Evolutionary conservation across 2,329 filamentous ascomycete species (phyloP).

Genomic region (Proliferodiscus dingleyae): DNA sequence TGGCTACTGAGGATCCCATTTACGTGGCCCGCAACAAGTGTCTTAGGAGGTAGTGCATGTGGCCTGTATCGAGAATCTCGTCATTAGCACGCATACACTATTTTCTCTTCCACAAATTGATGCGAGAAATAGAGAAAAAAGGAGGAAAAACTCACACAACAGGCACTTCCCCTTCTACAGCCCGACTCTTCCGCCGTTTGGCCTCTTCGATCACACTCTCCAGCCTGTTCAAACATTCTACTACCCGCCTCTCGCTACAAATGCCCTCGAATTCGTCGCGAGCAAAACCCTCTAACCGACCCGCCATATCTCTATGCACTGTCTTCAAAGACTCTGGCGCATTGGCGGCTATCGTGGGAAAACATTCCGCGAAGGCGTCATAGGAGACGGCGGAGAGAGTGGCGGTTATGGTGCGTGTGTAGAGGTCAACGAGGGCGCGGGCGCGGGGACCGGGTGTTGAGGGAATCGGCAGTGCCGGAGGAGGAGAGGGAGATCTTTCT

Average conservation of each 20-base stretch:
- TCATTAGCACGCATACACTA: no score
- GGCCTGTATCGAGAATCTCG: neutral
- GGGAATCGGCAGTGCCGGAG: slow-evolving; percentile 21
- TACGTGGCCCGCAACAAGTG: slow-evolving; percentile 49
- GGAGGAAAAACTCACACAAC: slow-evolving; percentile 21
- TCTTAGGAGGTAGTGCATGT: slow-evolving; percentile 39
- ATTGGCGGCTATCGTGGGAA: slow-evolving; percentile 51
- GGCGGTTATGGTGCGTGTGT: slow-evolving; percentile 45
- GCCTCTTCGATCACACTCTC: neutral
- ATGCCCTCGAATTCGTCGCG: slow-evolving; percentile 1
- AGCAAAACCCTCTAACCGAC: slow-evolving; percentile 49
- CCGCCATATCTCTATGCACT: slow-evolving; percentile 55
- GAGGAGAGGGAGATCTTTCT: slow-evolving; percentile 12
- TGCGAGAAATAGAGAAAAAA: neutral
- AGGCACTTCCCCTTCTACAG: slow-evolving; percentile 16
- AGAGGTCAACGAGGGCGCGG: slow-evolving; percentile 48
- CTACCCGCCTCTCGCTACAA: neutral
- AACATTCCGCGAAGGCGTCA: slow-evolving; percentile 56
- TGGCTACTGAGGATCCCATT: slow-evolving; percentile 40
- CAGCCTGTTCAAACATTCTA: neutral
- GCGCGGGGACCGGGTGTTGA: slow-evolving; percentile 53
- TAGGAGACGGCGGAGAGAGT: slow-evolving; percentile 52
- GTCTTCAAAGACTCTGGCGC: slow-evolving; percentile 51
- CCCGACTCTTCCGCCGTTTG: neutral
- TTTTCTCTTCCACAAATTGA: neutral